Base-by-base conservation (phyloP, 495 filamentous ascomycete species). In the Viridothelium virens region DNA sequence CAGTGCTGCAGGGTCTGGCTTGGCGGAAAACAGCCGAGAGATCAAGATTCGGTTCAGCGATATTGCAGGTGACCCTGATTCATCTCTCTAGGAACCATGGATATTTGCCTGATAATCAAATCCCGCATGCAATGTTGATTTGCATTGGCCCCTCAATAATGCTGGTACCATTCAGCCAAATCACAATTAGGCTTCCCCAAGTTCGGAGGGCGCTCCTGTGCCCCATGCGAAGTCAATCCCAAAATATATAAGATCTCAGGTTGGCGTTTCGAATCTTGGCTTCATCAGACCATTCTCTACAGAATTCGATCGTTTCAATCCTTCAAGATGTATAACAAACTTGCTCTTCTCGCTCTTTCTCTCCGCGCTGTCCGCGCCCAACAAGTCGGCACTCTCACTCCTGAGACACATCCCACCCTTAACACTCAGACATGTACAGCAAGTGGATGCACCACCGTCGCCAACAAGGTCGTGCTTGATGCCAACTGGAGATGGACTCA, bases 351-450 rank as follows among this genome's bases (percentile, higher is more conserved):
- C 16, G 65, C 65, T 33, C 68, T 69, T 33, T 63, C 50, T 38
- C 44, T 69, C 18, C 47, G 64, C 59, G 68, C 65, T 36, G 64
- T 18, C n/a, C 59, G 44, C n/a, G 70, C 68, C 36, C 72, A 74
- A 64, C 68, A 70, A 37, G 69, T 66, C 36, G 74, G 74, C 39
- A 74, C 70, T 12, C 53, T 69, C 3, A 75, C 74, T 16, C 70
- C 79, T 1, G 83, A 87, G 71, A 77, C 74, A 38, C 82, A 85
- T 62, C 84, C 84, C 14, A 68, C 72, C 64, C 67, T 86, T 39
- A 74, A 69, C 2, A 81, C 81, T 10, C 80, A 79, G 67, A 67
- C 75, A 39, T 86, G 84, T 75, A 82, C 79, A 7, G 74, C 70
- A 5, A 69, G 70, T 31, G 76, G 75, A 38, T 85, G 83, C 70